Evolutionary conservation across 176 grass and related monocot genomes (phyloP).

Genomic region (Sorghum bicolor): DNA sequence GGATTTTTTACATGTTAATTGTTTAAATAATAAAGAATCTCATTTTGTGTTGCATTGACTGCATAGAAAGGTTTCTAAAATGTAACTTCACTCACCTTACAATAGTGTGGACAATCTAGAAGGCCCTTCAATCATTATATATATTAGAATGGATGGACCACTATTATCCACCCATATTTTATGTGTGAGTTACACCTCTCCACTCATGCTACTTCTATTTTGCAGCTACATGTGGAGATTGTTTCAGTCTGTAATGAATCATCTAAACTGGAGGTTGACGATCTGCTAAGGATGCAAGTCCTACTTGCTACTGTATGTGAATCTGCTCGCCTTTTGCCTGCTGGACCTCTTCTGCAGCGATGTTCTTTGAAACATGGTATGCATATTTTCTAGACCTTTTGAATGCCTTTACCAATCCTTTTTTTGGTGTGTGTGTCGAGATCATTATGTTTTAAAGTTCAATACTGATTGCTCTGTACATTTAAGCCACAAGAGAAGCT

Average conservation of each 20-base stretch:
- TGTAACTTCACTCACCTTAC: neutral
- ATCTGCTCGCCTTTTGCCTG: conserved; percentile 87
- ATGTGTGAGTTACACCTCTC: neutral
- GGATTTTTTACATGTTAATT: neutral
- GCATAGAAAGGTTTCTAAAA: neutral
- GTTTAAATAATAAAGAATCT: neutral
- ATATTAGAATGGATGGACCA: neutral
- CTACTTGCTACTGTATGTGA: conserved; percentile 83
- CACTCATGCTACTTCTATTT: conserved; percentile 24
- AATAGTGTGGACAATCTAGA: neutral
- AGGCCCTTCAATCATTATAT: neutral
- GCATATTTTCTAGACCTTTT: neutral
- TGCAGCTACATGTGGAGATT: conserved; percentile 74
- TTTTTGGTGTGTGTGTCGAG: conserved; percentile 1
- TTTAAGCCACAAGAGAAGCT: conserved; percentile 22
- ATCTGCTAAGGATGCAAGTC: conserved; percentile 70
- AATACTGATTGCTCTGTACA: neutral
- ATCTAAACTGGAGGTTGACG: conserved; percentile 36
- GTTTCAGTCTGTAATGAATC: conserved; percentile 37
- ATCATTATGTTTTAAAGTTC: neutral
- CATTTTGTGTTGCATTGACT: neutral
- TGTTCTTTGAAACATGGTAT: conserved; percentile 82
- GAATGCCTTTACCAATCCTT: neutral
- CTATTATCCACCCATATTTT: neutral
- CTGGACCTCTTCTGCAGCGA: conserved; percentile 92